phyloP scores from a whole-genome alignment of 768 basidiomycete species.

The Crucibulum laeve region DNA sequence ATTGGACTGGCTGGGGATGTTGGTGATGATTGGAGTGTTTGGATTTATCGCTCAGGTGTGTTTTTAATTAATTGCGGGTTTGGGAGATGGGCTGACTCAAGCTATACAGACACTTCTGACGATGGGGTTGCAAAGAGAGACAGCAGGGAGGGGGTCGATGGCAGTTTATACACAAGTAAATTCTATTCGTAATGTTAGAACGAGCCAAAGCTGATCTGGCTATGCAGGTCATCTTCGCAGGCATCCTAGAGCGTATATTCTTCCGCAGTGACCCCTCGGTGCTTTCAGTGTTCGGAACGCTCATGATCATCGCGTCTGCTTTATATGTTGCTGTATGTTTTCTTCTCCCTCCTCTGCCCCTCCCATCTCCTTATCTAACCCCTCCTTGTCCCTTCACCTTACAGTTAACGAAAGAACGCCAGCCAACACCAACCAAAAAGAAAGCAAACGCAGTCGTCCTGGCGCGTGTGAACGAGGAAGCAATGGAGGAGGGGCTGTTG shows the following conservation, averaged over 20 bases:
- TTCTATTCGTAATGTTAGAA: no score
- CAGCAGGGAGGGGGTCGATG: conserved; percentile 6
- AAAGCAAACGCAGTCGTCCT: conserved; percentile 1
- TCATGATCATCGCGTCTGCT: conserved; percentile 61
- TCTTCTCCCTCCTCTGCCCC: no score
- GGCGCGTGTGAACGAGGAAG: neutral
- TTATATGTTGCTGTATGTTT: conserved; percentile 66
- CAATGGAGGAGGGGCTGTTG: conserved; percentile 3
- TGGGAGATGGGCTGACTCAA: neutral
- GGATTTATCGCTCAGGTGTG: conserved; percentile 51
- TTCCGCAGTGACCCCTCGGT: conserved; percentile 57
- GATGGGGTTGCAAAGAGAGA: conserved; percentile 19
- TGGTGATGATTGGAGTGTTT: conserved; percentile 47
- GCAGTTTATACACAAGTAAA: conserved; percentile 12
- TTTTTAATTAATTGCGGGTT: neutral
- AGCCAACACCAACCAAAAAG: neutral
- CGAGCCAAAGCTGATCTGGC: no score
- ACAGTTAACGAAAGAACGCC: conserved; percentile 12
- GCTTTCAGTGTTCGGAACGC: conserved; percentile 57
- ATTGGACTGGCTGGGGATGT: conserved; percentile 38
- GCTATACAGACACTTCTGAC: conserved; percentile 3
- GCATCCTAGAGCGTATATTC: conserved; percentile 58
- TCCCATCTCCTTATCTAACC: no score
- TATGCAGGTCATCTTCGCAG: conserved; percentile 74
- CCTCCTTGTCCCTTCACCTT: no score